Percentiles rank a stretch among this genome's conserved stretches.
These are phyloP conservation scores for Trametes cinnabarina DNA, from an alignment of 768 basidiomycete genomes.

Conservation along the genomic window DNA sequence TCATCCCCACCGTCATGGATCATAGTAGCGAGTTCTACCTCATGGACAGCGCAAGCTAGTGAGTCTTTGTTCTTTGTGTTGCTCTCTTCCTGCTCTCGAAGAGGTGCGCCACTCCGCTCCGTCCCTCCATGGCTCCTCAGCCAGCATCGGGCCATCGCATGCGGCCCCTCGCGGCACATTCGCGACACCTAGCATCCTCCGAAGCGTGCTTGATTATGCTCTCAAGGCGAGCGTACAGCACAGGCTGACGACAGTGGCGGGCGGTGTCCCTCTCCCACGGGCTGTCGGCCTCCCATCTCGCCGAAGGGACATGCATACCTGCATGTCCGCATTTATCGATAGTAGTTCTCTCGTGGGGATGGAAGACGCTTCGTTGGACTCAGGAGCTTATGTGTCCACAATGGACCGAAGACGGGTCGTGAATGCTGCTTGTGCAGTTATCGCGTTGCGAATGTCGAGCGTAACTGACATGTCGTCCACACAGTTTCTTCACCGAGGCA, in stretches of 20 bases:
- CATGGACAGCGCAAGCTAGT: slow-evolving; percentile 95
- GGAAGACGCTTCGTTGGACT: background rate
- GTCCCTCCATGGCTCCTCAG: background rate
- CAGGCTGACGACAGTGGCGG: background rate
- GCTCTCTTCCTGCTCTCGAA: background rate
- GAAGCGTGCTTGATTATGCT: background rate
- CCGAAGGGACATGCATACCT: background rate
- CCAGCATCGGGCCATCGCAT: background rate
- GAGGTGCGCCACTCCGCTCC: background rate
- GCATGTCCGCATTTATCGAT: background rate
- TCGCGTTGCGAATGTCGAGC: background rate
- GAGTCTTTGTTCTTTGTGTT: slow-evolving; percentile 30
- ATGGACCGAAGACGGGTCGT: background rate
- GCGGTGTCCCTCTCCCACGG: background rate
- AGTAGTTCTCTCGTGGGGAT: background rate
- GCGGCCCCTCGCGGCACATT: background rate
- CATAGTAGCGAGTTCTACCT: slow-evolving; percentile 80
- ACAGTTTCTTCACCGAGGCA: slow-evolving; percentile 83
- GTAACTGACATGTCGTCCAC: background rate
- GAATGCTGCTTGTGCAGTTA: background rate
- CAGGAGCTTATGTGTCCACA: background rate
- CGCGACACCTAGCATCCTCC: background rate
- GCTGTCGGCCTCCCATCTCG: background rate
- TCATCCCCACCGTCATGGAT: slow-evolving; percentile 49
- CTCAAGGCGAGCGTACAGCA: background rate